These are phyloP conservation scores for Prunus kanzakura DNA, from an alignment of 306 rosid species.

Conservation along the genomic window DNA sequence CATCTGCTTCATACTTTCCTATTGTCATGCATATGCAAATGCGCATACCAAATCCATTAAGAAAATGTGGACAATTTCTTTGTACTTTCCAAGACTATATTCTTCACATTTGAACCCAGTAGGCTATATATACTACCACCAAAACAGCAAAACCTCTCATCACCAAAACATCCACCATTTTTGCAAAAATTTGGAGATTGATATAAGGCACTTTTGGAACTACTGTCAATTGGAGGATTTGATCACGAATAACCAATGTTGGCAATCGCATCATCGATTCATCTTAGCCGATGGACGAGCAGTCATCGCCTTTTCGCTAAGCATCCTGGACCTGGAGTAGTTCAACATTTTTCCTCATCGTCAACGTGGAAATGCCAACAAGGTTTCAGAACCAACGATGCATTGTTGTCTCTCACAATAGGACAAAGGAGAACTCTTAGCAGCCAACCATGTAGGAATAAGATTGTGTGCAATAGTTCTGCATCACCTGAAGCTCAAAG, in stretches of 20 bases:
- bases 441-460: constrained; percentile 1
- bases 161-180: neutral
- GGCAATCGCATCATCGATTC: neutral
- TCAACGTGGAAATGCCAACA: neutral
- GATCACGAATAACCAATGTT: neutral
- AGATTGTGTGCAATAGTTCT: constrained; percentile 17
- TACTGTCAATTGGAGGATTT: neutral
- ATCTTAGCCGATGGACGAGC: neutral
- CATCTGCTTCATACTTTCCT: neutral
- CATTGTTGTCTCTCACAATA: constrained; percentile 6
- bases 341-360: neutral
- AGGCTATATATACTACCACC: neutral
- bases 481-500: neutral
- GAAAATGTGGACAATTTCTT: neutral
- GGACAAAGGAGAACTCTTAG: neutral
- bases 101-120: neutral
- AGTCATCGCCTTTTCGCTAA: neutral
- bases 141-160: neutral
- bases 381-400: constrained; percentile 4
- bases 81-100: neutral
- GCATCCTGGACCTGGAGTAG: neutral
- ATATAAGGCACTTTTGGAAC: neutral
- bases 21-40: too few species aligned
- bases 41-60: neutral
- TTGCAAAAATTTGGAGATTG: neutral